These are phyloP conservation scores for Adansonia gregorii DNA, from an alignment of 441 rosid species.

Conservation along the genomic window DNA sequence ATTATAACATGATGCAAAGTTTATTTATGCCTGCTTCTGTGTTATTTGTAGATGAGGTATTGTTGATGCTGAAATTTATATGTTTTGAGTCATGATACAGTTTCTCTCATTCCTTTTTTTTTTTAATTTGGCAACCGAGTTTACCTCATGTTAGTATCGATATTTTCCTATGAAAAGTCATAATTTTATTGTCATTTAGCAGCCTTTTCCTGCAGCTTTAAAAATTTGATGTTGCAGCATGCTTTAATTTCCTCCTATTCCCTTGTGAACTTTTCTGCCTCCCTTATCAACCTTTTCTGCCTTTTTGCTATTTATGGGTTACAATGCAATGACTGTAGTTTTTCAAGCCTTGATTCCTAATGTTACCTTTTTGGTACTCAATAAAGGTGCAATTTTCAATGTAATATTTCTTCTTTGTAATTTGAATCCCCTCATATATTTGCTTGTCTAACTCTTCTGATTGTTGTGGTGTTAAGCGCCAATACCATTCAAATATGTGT, in stretches of 20 bases:
- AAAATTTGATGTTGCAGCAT: not conserved
- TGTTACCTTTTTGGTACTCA: not conserved
- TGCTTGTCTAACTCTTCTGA: not conserved
- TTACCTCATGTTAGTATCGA: constrained; percentile 6
- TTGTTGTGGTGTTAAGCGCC: constrained; percentile 9
- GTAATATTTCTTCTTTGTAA: not conserved
- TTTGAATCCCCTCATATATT: not conserved
- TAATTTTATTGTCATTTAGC: not conserved
- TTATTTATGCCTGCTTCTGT: not conserved
- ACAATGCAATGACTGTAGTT: not conserved
- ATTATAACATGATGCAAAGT: not conserved
- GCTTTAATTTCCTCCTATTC: not conserved
- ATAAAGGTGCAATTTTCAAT: constrained; percentile 14
- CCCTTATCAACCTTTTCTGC: not conserved
- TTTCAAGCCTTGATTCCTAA: not conserved
- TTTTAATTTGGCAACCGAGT: too few relatives aligned
- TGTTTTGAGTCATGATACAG: not conserved
- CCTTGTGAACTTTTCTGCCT: not conserved
- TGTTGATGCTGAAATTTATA: not conserved
- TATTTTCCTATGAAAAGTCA: not conserved
- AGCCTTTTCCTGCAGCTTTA: not conserved
- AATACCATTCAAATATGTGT: not conserved
- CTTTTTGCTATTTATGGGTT: constrained; percentile 15
- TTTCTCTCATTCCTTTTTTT: not conserved
- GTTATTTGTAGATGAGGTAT: not conserved